Conservation (phyloP, 2,329 filamentous ascomycete species). For the Colletotrichum sp. region DNA sequence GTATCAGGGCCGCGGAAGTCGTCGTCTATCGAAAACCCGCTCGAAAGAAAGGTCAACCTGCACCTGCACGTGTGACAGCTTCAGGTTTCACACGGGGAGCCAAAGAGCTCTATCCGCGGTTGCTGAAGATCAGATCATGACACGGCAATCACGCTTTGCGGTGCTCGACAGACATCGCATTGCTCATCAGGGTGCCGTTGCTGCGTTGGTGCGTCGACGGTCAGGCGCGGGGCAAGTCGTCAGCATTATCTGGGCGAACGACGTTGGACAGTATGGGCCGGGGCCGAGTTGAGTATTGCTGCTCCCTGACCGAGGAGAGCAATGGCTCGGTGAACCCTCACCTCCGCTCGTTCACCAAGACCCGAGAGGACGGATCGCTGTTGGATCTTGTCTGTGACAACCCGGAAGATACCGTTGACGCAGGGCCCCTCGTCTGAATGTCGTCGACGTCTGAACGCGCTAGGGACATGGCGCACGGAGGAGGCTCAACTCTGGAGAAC, state of each 20-base stretch:
- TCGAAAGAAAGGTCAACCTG: not conserved
- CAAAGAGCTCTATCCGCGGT: not conserved
- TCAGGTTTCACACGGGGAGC: not conserved
- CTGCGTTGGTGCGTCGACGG: not conserved
- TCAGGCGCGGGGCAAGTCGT: not conserved
- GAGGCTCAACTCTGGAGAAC: not conserved
- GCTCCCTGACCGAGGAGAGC: not conserved
- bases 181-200: not conserved
- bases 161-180: not conserved
- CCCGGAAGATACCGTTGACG: not conserved
- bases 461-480: not conserved
- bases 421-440: not conserved
- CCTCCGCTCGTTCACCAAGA: not conserved
- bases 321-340: not conserved
- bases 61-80: not conserved
- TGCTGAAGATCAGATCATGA: not conserved
- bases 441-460: not conserved
- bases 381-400: not conserved
- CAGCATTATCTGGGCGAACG: not conserved
- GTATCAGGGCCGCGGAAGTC: not conserved
- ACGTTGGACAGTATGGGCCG: not conserved
- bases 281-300: not conserved
- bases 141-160: not conserved
- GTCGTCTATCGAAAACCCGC: not conserved
- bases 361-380: not conserved